Conservation (phyloP, 768 basidiomycete genomes). For the Collybia sordida region DNA sequence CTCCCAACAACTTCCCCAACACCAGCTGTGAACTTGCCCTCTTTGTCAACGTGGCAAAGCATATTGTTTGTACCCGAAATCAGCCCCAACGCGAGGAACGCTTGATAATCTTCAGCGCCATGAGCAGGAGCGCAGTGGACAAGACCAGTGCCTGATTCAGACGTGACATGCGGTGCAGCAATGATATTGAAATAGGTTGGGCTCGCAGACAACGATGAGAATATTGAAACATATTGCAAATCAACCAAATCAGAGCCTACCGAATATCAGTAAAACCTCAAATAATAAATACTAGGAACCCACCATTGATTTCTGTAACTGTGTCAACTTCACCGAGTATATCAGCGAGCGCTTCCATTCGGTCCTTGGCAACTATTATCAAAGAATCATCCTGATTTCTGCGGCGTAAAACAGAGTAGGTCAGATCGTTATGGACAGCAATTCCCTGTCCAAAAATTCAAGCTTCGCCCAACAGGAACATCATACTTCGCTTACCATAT, state of each 20-base stretch:
- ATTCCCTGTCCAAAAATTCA: slow-evolving; percentile 62
- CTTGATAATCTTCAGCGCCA: slow-evolving; percentile 87
- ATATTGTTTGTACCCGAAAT: slow-evolving; percentile 46
- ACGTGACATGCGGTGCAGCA: slow-evolving; percentile 73
- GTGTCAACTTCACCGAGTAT: slow-evolving; percentile 38
- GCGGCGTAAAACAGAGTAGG: slow-evolving; percentile 54
- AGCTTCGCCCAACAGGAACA: neutral
- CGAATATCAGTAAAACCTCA: slow-evolving; percentile 11
- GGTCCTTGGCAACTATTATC: slow-evolving; percentile 52
- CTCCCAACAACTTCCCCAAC: slow-evolving; percentile 61
- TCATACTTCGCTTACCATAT: slow-evolving; percentile 63
- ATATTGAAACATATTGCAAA: slow-evolving; percentile 60
- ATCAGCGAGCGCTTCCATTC: slow-evolving; percentile 37
- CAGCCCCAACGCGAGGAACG: slow-evolving; percentile 59
- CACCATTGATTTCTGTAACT: slow-evolving; percentile 37
- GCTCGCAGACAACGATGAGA: slow-evolving; percentile 36
- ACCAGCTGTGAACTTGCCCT: slow-evolving; percentile 66
- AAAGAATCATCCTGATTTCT: slow-evolving; percentile 16
- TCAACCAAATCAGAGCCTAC: slow-evolving; percentile 58
- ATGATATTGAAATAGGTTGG: slow-evolving; percentile 49
- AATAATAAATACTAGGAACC: neutral
- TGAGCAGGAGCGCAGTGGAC: slow-evolving; percentile 97
- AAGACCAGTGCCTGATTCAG: slow-evolving; percentile 89
- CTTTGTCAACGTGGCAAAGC: slow-evolving; percentile 79
- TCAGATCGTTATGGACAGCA: slow-evolving; percentile 73